Percentiles rank a stretch among this genome's conserved stretches.
Evolutionary conservation across 192 early-diverging fungal genomes (phyloP).

Genomic region (Tieghemiomyces parasiticus): DNA sequence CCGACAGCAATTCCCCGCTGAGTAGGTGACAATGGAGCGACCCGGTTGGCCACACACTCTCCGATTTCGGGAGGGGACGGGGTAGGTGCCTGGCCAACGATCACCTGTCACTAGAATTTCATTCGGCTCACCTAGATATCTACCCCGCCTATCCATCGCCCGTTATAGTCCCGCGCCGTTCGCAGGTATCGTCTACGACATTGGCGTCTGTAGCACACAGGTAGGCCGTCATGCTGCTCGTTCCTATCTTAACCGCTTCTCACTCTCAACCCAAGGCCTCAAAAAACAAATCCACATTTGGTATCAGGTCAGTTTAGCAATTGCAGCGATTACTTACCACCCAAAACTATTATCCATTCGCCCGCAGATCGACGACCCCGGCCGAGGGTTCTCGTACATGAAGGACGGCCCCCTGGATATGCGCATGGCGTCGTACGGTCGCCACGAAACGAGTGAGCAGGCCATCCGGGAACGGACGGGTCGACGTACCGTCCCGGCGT

Average conservation of each 20-base stretch:
- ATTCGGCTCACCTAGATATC: too few relatives aligned
- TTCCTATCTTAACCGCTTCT: not conserved
- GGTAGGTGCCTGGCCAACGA: too few relatives aligned
- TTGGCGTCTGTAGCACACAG: not conserved
- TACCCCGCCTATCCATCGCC: too few relatives aligned
- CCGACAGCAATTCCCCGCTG: too few relatives aligned
- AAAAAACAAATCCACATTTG: not conserved
- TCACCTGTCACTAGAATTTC: too few relatives aligned
- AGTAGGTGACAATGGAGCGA: too few relatives aligned
- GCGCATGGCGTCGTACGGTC: slow-evolving; percentile 43
- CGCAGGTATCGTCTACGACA: not conserved
- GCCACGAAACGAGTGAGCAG: not conserved
- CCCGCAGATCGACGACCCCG: slow-evolving; percentile 36
- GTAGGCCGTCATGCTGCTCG: not conserved
- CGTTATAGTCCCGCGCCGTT: too few relatives aligned
- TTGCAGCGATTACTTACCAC: slow-evolving; percentile 16
- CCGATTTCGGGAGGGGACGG: too few relatives aligned
- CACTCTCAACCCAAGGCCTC: not conserved
- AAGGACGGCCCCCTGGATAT: slow-evolving; percentile 57
- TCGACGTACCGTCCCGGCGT: slow-evolving; percentile 36
- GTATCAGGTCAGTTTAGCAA: slow-evolving; percentile 15
- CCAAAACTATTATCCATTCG: too few relatives aligned
- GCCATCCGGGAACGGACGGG: slow-evolving; percentile 12
- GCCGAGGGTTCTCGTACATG: slow-evolving; percentile 55
- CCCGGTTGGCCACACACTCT: too few relatives aligned